A percentile compares a stretch with the other conserved stretches of the same genome.
Conservation (phyloP, 1,284 basidiomycete genomes). For the Tilletia indica region DNA sequence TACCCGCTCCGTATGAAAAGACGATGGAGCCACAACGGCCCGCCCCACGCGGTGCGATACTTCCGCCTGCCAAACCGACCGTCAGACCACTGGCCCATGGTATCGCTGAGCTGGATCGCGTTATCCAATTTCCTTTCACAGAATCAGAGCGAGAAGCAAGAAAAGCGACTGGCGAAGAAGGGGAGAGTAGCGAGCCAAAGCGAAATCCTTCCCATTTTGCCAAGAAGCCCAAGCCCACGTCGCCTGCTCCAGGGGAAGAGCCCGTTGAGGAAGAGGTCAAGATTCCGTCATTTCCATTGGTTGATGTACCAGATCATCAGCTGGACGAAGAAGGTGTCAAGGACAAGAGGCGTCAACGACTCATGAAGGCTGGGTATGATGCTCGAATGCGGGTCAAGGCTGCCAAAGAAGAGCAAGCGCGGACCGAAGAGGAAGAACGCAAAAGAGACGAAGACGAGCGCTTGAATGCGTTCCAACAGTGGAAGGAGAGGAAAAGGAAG, state of each 20-base stretch:
- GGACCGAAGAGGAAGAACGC: slow-evolving; percentile 63
- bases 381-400: slow-evolving; percentile 79
- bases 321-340: slow-evolving; percentile 88
- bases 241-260: slow-evolving; percentile 35
- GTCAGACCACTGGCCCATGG: slow-evolving; percentile 7
- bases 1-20: slow-evolving; percentile 63
- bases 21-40: slow-evolving; percentile 67
- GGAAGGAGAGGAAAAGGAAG: slow-evolving; percentile 40
- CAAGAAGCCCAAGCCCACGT: slow-evolving; percentile 6
- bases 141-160: slow-evolving; percentile 67
- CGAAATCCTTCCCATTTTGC: slow-evolving; percentile 17
- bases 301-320: slow-evolving; percentile 87
- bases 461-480: slow-evolving; percentile 42
- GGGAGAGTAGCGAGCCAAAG: background rate
- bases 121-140: slow-evolving; percentile 64
- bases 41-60: background rate
- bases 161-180: background rate
- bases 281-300: slow-evolving; percentile 77
- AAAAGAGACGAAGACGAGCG: slow-evolving; percentile 81
- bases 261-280: slow-evolving; percentile 70
- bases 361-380: slow-evolving; percentile 92
- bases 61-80: slow-evolving; percentile 8
- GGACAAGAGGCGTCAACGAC: slow-evolving; percentile 88
- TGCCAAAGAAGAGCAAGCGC: slow-evolving; percentile 78
- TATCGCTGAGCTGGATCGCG: slow-evolving; percentile 7